These are phyloP conservation scores for Eucalyptus guilfoylei DNA, from an alignment of 345 rosid genomes.

Conservation along the genomic window DNA sequence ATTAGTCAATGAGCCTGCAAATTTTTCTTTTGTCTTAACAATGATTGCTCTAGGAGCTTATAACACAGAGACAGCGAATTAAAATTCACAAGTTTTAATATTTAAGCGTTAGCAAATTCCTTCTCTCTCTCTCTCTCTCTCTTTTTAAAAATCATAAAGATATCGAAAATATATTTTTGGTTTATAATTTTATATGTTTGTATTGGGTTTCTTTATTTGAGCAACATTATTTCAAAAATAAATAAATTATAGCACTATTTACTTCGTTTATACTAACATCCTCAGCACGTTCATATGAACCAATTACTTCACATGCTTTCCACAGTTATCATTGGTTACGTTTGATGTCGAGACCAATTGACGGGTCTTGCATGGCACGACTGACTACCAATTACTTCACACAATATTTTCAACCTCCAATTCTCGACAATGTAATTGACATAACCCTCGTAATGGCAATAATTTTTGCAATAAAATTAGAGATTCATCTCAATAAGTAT, in stretches of 20 bases:
- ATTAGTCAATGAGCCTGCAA: neutral
- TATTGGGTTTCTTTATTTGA: neutral
- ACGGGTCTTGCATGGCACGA: neutral
- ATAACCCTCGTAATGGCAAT: no score
- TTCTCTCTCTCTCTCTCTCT: no score
- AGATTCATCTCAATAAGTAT: no score
- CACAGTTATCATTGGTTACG: rapidly evolving
- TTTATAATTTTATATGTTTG: neutral
- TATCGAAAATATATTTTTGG: no score
- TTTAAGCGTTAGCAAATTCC: neutral
- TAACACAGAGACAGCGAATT: neutral
- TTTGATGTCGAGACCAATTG: neutral
- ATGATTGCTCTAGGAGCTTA: neutral
- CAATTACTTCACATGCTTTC: neutral
- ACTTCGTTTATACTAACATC: neutral
- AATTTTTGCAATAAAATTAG: no score
- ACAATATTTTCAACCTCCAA: no score
- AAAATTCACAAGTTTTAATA: neutral
- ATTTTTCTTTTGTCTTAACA: neutral
- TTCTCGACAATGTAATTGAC: no score
- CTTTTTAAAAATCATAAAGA: no score
- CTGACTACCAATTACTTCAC: no score
- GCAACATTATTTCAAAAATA: neutral
- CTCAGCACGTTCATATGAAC: neutral
- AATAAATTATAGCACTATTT: no score